A percentile compares a stretch with the other conserved stretches of the same genome.
Evolutionary conservation across 2,329 filamentous ascomycete genomes (phyloP).

Genomic region (Aureobasidium subglaciale): DNA sequence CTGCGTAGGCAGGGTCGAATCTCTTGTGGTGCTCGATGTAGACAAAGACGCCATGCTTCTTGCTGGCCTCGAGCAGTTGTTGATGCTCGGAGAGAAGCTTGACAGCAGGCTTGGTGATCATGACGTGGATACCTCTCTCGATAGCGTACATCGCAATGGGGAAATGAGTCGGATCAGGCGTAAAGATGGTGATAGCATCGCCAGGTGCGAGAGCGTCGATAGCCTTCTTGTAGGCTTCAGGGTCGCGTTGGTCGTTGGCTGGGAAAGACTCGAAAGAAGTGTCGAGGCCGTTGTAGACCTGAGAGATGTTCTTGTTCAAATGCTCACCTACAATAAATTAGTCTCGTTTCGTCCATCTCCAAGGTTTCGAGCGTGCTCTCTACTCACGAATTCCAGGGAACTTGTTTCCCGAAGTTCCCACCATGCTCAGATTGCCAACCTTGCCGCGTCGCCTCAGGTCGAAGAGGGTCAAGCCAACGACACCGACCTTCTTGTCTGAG

Average conservation of each 20-base stretch:
- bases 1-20: slow-evolving; percentile 86
- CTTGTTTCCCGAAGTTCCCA: slow-evolving; percentile 79
- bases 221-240: slow-evolving; percentile 78
- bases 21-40: slow-evolving; percentile 97
- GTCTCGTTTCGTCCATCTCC: background rate
- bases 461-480: slow-evolving; percentile 83
- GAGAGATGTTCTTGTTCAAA: slow-evolving; percentile 76
- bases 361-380: too few species aligned
- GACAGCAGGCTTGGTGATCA: slow-evolving; percentile 90
- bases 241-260: slow-evolving; percentile 63
- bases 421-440: slow-evolving; percentile 80
- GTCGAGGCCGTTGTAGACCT: slow-evolving; percentile 84
- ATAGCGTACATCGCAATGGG: slow-evolving; percentile 90
- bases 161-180: slow-evolving; percentile 86
- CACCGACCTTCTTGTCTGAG: slow-evolving; percentile 94
- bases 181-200: slow-evolving; percentile 93
- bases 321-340: slow-evolving; percentile 56
- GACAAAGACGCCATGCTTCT: slow-evolving; percentile 73
- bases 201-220: slow-evolving; percentile 77
- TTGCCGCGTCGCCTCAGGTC: slow-evolving; percentile 83
- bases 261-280: slow-evolving; percentile 79
- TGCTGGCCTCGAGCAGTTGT: slow-evolving; percentile 63
- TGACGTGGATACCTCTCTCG: slow-evolving; percentile 77
- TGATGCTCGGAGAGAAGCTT: slow-evolving; percentile 77
- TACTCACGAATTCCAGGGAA: slow-evolving; percentile 80